Percentiles rank a stretch among this genome's conserved stretches.
Evolutionary conservation across 176 grass and related monocot species (phyloP).

Genomic region (Lolium multiflorum): DNA sequence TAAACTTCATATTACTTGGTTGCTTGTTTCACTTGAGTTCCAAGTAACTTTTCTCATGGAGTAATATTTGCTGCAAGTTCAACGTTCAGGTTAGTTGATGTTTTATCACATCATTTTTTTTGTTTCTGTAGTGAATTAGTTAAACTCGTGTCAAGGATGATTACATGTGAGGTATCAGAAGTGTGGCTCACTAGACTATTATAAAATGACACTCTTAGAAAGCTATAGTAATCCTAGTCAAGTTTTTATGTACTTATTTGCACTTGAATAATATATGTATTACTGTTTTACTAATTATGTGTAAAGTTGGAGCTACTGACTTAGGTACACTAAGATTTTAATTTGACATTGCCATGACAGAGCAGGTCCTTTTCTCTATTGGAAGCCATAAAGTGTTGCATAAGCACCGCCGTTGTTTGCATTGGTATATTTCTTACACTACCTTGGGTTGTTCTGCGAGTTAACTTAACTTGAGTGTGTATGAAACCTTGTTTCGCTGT

Average conservation of each 20-base stretch:
- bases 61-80: not conserved
- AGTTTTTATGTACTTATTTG: conserved; percentile 21
- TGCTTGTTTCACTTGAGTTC: conserved; percentile 11
- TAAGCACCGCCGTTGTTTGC: conserved; percentile 60
- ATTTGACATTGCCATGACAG: conserved; percentile 59
- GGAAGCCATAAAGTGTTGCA: conserved; percentile 77
- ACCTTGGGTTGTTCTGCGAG: conserved; percentile 17
- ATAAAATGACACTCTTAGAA: not conserved
- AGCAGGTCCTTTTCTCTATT: conserved; percentile 72
- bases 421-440: conserved; percentile 63
- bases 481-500: conserved; percentile 27
- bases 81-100: conserved; percentile 1
- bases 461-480: conserved; percentile 18
- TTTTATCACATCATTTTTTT: not conserved
- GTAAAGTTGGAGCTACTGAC: conserved; percentile 20
- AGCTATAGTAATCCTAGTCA: conserved; percentile 9
- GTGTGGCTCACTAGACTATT: conserved; percentile 9
- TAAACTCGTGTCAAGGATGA: conserved; percentile 30
- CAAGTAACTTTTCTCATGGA: conserved; percentile 2
- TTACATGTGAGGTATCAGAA: not conserved
- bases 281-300: conserved; percentile 18
- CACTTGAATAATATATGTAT: conserved; percentile 20
- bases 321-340: conserved; percentile 37
- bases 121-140: conserved; percentile 22
- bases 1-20: not conserved